A percentile compares a stretch with the other conserved stretches of the same genome.
phyloP scores from a whole-genome alignment of 2,329 filamentous ascomycete species.

The Sclerotinia spermophila region DNA sequence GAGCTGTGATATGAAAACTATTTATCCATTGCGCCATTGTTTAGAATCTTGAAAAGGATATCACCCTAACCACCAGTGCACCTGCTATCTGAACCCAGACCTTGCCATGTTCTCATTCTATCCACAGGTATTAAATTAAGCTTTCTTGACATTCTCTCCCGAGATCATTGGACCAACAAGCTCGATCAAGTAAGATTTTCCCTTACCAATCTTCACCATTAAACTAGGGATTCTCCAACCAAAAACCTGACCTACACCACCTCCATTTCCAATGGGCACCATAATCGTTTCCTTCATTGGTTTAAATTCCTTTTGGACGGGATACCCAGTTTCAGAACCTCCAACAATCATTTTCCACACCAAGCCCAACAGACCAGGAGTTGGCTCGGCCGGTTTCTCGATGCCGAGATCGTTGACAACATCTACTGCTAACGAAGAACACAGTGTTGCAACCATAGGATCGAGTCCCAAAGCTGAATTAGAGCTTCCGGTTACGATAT shows the following conservation, averaged over 20 bases:
- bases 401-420: slow-evolving; percentile 30
- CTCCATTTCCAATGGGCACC: slow-evolving; percentile 40
- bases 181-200: slow-evolving; percentile 37
- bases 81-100: neutral
- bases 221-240: slow-evolving; percentile 40
- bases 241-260: slow-evolving; percentile 40
- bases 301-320: slow-evolving; percentile 32
- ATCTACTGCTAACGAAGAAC: slow-evolving; percentile 46
- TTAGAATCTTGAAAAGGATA: neutral
- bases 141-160: slow-evolving; percentile 11
- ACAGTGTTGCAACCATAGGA: slow-evolving; percentile 40
- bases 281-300: slow-evolving; percentile 38
- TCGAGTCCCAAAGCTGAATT: slow-evolving; percentile 43
- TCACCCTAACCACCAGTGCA: neutral
- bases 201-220: slow-evolving; percentile 40
- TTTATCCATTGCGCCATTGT: neutral
- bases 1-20: neutral
- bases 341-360: neutral
- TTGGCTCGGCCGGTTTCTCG: slow-evolving; percentile 7
- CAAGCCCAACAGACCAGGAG: neutral
- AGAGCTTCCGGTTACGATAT: slow-evolving; percentile 42
- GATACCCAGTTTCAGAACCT: neutral
- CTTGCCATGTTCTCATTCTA: neutral
- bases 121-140: neutral
- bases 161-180: neutral